A percentile compares a stretch with the other conserved stretches of the same genome.
These are phyloP conservation scores for Mrakia frigida DNA, from an alignment of 768 basidiomycete genomes.

Conservation along the genomic window DNA sequence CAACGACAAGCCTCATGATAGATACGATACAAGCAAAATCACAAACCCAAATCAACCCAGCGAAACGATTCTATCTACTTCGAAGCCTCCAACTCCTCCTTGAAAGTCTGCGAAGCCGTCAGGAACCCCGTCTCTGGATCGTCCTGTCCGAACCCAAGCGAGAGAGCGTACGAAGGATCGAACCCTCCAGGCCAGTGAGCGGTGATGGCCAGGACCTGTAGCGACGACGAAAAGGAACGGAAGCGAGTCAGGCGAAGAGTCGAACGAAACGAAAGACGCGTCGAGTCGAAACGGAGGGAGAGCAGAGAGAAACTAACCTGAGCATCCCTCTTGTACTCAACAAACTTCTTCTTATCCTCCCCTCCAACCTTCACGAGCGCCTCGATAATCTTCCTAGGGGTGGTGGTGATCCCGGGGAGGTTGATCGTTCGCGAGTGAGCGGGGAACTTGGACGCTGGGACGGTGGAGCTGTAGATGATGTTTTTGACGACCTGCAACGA, in stretches of 20 bases:
- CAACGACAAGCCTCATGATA: too few relatives aligned
- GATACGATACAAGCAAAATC: too few relatives aligned
- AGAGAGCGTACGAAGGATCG: slow-evolving; percentile 35
- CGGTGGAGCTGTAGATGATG: slow-evolving; percentile 51
- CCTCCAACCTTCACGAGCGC: slow-evolving; percentile 57
- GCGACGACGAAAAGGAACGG: not conserved
- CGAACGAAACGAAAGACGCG: too few relatives aligned
- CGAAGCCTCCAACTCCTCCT: slow-evolving; percentile 36
- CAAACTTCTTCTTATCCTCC: slow-evolving; percentile 48
- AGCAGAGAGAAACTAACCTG: slow-evolving; percentile 2
- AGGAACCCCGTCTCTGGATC: slow-evolving; percentile 40
- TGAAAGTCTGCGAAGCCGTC: slow-evolving; percentile 43
- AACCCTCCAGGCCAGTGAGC: slow-evolving; percentile 44
- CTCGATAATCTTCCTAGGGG: slow-evolving; percentile 54
- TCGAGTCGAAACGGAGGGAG: not conserved
- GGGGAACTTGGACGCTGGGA: slow-evolving; percentile 49
- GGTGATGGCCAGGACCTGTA: slow-evolving; percentile 37
- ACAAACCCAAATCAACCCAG: too few relatives aligned
- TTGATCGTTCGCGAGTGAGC: slow-evolving; percentile 55
- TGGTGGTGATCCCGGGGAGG: slow-evolving; percentile 58
- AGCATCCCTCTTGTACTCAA: slow-evolving; percentile 52
- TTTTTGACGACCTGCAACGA: slow-evolving; percentile 49
- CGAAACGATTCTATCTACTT: not conserved
- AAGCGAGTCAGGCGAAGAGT: not conserved
- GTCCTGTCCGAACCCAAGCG: slow-evolving; percentile 43